Conservation (phyloP, 1,284 basidiomycete species). For the Mycena sp. region DNA sequence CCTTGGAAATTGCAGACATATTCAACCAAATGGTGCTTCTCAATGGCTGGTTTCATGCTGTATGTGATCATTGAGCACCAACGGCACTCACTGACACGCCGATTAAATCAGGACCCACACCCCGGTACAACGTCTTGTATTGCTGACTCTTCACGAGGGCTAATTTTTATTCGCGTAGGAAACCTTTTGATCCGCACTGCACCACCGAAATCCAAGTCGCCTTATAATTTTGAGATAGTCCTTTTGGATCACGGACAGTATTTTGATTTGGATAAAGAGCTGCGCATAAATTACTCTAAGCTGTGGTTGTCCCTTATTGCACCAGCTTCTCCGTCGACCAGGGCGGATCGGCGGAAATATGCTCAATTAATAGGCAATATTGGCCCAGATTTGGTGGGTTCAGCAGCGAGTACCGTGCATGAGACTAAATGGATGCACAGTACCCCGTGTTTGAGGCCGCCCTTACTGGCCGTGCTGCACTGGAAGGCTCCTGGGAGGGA, state of each 20-base stretch:
- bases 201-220: constrained; percentile 70
- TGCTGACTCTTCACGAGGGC: constrained; percentile 17
- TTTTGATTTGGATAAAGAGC: constrained; percentile 84
- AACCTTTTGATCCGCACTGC: constrained; percentile 92
- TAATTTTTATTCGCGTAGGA: constrained; percentile 55
- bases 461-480: constrained; percentile 72
- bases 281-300: constrained; percentile 83
- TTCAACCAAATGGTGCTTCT: constrained; percentile 98
- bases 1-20: constrained; percentile 88
- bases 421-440: constrained; percentile 46
- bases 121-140: constrained; percentile 54
- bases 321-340: constrained; percentile 69
- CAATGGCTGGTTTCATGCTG: constrained; percentile 92
- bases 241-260: constrained; percentile 93
- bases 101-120: constrained; percentile 74
- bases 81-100: not conserved
- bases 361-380: constrained; percentile 92
- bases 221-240: constrained; percentile 95
- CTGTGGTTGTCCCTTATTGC: constrained; percentile 91
- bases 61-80: constrained; percentile 45
- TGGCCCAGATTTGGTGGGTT: constrained; percentile 80
- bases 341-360: constrained; percentile 80
- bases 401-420: not conserved
- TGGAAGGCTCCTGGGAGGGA: constrained; percentile 65
- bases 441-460: constrained; percentile 92